Base-by-base conservation (phyloP, 139 green algal species). In the Edaphochlamys debaryana region DNA sequence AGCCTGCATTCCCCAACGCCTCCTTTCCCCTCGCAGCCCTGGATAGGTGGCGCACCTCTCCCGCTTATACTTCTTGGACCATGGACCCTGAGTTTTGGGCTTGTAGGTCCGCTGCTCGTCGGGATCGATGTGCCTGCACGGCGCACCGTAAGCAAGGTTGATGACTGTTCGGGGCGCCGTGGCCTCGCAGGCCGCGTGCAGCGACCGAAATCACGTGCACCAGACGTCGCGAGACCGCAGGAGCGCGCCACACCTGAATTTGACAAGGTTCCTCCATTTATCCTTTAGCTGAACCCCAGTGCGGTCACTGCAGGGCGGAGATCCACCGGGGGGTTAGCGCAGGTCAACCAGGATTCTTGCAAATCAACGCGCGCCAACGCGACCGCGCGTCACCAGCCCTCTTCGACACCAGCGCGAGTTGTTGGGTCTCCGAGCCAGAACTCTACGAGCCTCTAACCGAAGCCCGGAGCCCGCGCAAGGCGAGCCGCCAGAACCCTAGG, bases 251-350 rank as follows among this genome's bases (percentile, higher is more conserved):
- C 22, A 82, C 76, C 76, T 82, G 79, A 95, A 95, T 75, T 95
- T 95, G 32, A 96, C 87, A 15, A 96, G 83, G 73, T 94, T 96
- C 37, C 91, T 85, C 89, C 91, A 95, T 83, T 96, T 96, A 79
- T 96, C 93, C 70, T 96, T 96, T 2, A 96, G 84, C 79, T 96
- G 91, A 34, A 96, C 93, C 29, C 92, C 92, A 15, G 88, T 92
- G 3, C 92, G 87, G 42, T 88, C 74, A 72, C 91, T 94, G 90
- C 73, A 69, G 63, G 8, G 13, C 37, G 45, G 11, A 13, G 11
- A 54, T 9, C 45, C 45, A 54, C 9, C 11, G 45, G 45, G 9
- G 45, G 45, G 67, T 56, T 56, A 56, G 38, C 67, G 38, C 67
- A 13, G 36, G 66, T 71, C 66, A 73, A 80, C 56, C 50, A 58